Evolutionary conservation across 2,329 filamentous ascomycete species (phyloP), one percentile per base, ranked within the genome.

Genomic region (Trichophaea hybrida): DNA sequence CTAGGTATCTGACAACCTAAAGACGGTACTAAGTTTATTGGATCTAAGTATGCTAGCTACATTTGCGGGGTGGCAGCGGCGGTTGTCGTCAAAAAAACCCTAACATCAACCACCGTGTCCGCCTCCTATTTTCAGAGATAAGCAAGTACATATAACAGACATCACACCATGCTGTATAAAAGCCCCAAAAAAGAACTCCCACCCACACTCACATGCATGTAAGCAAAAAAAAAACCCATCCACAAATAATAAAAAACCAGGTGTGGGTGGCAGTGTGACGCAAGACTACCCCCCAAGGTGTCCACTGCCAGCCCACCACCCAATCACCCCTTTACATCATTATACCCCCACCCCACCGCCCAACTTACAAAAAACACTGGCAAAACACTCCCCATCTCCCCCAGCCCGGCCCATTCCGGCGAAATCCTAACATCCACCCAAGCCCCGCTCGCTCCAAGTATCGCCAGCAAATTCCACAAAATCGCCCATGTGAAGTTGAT

Each of bases 401-500:
- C 85, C 6, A 88, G 67, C 0, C 83, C 85, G 0, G 84, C 84
- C 74, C 77, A 87, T 63, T 77, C 72, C 0, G 83, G 82, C 13
- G 79, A 77, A 40, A 79, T 76, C 52, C 79, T 73, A 1, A 76
- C 72, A 61, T 74, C 73, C 1, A 83, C 80, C 68, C 86, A 83
- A 0, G 79, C 82, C 0, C 85, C 86, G 0, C 79, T 76, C 0
- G 80, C 84, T 0, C 88, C 74, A 46, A 86, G 71, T 3, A 90
- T 74, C 0, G 85, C 85, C 58, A 84, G 76, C 1, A 81, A 55
- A 65, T 90, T 90, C 72, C 89, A 90, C 0, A 85, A 71, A 38
- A 79, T 79, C 37, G 80, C 78, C 85, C 85, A 89, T 0, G 67
- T 73, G 68, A 89, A 87, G 68, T 88, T 88, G 72, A 86, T 80